These are phyloP conservation scores for Flaveria floridana DNA, from an alignment of 140 eudicot species.

Conservation along the genomic window DNA sequence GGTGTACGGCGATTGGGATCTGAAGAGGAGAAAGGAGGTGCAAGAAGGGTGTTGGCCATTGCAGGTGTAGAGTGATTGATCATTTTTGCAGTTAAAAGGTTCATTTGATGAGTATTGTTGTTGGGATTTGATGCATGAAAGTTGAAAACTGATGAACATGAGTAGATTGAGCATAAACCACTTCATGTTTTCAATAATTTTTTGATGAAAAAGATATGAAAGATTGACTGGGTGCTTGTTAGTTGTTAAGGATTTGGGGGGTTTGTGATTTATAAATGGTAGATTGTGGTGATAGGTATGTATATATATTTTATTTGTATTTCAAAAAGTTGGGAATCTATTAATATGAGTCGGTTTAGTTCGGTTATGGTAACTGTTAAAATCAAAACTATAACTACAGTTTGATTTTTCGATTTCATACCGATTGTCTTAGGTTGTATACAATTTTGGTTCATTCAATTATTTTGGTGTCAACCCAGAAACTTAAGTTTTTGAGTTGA, in stretches of 20 bases:
- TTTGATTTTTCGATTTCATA: not conserved
- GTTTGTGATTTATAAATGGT: conserved; percentile 4
- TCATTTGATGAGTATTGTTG: conserved; percentile 52
- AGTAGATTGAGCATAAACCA: conserved; percentile 21
- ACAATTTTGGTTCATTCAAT: not conserved
- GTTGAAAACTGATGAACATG: conserved; percentile 26
- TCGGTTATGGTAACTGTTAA: not conserved
- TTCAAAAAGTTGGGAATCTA: not conserved
- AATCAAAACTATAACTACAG: no score
- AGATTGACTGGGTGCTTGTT: not conserved
- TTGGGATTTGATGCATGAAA: conserved; percentile 40
- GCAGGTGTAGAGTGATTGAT: conserved; percentile 46
- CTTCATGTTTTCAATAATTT: conserved; percentile 29
- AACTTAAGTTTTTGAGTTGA: no score
- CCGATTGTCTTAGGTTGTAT: not conserved
- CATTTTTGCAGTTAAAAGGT: conserved; percentile 36
- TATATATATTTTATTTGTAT: not conserved
- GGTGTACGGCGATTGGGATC: conserved; percentile 42
- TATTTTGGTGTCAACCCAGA: no score
- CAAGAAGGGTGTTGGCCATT: conserved; percentile 42
- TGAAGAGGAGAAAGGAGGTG: conserved; percentile 51
- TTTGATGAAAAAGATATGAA: conserved; percentile 3
- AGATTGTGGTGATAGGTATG: not conserved
- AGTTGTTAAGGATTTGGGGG: conserved; percentile 10
- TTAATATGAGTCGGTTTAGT: not conserved